Evolutionary conservation across 2,329 filamentous ascomycete genomes (phyloP).

Genomic region (Myrmaecium sp.): DNA sequence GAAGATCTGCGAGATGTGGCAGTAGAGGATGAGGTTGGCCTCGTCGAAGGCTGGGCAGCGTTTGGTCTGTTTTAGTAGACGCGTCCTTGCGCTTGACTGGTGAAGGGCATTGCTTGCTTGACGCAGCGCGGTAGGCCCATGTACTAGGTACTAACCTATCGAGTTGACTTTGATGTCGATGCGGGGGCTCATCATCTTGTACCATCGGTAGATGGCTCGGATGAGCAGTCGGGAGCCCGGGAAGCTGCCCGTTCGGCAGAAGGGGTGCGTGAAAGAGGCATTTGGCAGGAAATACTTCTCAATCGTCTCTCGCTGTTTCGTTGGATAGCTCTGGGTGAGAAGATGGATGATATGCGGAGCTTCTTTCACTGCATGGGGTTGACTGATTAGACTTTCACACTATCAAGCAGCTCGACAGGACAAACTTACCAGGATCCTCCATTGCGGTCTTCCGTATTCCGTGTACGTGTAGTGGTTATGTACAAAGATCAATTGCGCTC

Average conservation of each 20-base stretch:
- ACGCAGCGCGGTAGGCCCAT: too few species aligned
- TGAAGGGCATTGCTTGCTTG: background rate
- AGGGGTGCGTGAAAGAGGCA: slow-evolving; percentile 61
- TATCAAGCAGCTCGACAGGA: too few species aligned
- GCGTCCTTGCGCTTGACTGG: background rate
- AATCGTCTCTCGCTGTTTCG: slow-evolving; percentile 47
- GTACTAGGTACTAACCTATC: slow-evolving; percentile 27
- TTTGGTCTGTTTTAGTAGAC: slow-evolving; percentile 3
- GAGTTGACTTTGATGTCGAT: slow-evolving; percentile 52
- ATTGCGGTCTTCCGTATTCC: too few species aligned
- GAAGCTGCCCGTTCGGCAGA: slow-evolving; percentile 49
- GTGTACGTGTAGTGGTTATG: too few species aligned
- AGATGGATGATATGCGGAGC: slow-evolving; percentile 49
- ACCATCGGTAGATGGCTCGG: slow-evolving; percentile 50
- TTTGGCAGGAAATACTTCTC: slow-evolving; percentile 56
- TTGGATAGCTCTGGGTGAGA: slow-evolving; percentile 49
- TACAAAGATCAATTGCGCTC: too few species aligned
- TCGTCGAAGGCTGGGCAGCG: slow-evolving; percentile 49
- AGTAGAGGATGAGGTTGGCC: slow-evolving; percentile 49
- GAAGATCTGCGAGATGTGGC: slow-evolving; percentile 59
- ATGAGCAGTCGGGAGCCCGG: slow-evolving; percentile 50
- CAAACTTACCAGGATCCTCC: too few species aligned
- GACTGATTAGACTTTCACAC: too few species aligned
- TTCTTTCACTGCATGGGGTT: slow-evolving; percentile 36
- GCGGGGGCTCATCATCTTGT: slow-evolving; percentile 63